A percentile compares a stretch with the other conserved stretches of the same genome.
These are phyloP conservation scores for Colletotrichum limetticola DNA, from an alignment of 2,329 filamentous ascomycete genomes.

Conservation along the genomic window DNA sequence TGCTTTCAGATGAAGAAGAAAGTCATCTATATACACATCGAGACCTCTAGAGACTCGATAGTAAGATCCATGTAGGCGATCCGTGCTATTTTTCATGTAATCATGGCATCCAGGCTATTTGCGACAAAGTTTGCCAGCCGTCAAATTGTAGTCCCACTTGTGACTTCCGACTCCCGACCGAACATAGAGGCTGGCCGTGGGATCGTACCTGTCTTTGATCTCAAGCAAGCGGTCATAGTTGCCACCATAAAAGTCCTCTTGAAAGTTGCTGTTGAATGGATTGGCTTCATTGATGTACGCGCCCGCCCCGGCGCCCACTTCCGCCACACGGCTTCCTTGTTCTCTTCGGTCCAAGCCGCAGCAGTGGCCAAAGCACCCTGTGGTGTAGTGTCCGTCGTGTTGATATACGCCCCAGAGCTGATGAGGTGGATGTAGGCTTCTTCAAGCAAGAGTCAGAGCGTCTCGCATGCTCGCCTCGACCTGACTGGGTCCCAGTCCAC, in stretches of 20 bases:
- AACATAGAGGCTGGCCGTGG: conserved; percentile 36
- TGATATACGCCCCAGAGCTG: conserved; percentile 7
- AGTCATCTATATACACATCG: no score
- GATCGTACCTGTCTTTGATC: conserved; percentile 45
- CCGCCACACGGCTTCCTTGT: conserved; percentile 21
- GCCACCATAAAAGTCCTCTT: conserved; percentile 42
- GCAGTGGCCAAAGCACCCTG: neutral
- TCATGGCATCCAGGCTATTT: neutral
- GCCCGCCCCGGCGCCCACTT: conserved; percentile 31
- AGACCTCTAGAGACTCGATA: no score
- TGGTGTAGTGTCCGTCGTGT: neutral
- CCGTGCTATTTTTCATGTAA: no score
- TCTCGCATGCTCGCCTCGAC: conserved; percentile 19
- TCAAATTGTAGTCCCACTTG: conserved; percentile 27
- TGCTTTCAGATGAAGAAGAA: no score
- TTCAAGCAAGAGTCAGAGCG: conserved; percentile 21
- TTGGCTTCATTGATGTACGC: conserved; percentile 53
- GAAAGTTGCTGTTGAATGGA: conserved; percentile 43
- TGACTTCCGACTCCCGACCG: conserved; percentile 33
- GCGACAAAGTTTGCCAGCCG: neutral
- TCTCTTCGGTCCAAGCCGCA: conserved; percentile 18
- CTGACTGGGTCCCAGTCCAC: neutral
- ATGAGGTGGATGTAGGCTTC: conserved; percentile 28
- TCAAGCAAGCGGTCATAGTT: conserved; percentile 40
- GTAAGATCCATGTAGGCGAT: no score